Conservation (phyloP, 139 green algal species). For the Gonium pectorale region DNA sequence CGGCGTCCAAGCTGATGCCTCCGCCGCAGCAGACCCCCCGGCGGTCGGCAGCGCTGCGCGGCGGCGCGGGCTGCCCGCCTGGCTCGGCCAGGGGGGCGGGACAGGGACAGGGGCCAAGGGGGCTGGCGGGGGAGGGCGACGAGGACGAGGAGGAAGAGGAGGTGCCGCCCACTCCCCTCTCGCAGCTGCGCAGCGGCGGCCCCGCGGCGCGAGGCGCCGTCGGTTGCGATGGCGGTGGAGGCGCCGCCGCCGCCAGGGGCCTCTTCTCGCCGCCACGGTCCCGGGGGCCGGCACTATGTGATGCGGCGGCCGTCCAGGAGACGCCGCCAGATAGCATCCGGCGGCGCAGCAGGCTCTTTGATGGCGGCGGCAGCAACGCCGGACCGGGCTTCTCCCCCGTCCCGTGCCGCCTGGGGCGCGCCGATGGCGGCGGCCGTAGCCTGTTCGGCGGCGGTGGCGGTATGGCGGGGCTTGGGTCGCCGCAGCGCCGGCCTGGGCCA, state of each 20-base stretch:
- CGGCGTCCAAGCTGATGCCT: neutral
- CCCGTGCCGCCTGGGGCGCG: neutral
- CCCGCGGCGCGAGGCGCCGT: too few species aligned
- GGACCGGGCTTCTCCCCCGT: neutral
- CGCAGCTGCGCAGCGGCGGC: neutral
- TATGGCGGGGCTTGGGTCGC: neutral
- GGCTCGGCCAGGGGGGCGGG: neutral
- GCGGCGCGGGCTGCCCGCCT: too few species aligned
- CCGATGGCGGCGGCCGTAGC: neutral
- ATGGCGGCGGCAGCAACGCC: neutral
- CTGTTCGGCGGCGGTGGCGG: slow-evolving; percentile 1
- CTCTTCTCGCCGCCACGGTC: slow-evolving; percentile 16
- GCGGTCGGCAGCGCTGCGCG: neutral
- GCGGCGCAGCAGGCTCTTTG: neutral
- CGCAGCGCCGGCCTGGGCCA: neutral
- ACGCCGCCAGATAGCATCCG: slow-evolving; percentile 24
- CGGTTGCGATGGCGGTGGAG: neutral
- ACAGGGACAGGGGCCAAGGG: too few species aligned
- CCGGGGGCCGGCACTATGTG: neutral
- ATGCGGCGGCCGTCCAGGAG: neutral
- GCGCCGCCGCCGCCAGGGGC: neutral
- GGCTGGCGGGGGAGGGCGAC: neutral
- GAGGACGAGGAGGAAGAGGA: slow-evolving; percentile 16
- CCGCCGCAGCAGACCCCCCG: neutral
- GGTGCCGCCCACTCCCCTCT: slow-evolving; percentile 36